Percentiles rank a stretch among this genome's conserved stretches.
These are phyloP conservation scores for Podila minutissima DNA, from an alignment of 192 early-diverging fungal genomes.

Conservation along the genomic window DNA sequence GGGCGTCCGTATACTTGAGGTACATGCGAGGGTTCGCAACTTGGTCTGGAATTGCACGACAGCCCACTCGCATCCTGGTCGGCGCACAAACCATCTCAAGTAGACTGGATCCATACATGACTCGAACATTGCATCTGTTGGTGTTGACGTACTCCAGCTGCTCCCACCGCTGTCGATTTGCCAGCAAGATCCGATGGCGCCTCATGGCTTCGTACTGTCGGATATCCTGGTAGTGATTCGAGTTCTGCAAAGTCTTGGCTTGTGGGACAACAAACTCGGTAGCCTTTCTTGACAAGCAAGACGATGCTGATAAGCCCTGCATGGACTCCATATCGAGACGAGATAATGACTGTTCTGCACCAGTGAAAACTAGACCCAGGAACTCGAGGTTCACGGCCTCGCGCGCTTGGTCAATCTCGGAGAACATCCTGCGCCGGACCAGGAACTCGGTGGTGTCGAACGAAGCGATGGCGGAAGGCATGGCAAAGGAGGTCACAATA, in stretches of 20 bases:
- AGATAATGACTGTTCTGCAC: slow-evolving; percentile 29
- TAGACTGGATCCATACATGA: slow-evolving; percentile 56
- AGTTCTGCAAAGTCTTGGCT: slow-evolving; percentile 21
- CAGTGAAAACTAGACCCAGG: slow-evolving; percentile 53
- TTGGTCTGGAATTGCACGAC: slow-evolving; percentile 23
- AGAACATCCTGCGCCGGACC: slow-evolving; percentile 45
- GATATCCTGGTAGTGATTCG: slow-evolving; percentile 54
- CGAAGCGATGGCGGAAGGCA: slow-evolving; percentile 48
- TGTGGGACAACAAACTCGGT: slow-evolving; percentile 17
- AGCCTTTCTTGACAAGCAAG: slow-evolving; percentile 25
- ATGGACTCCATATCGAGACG: slow-evolving; percentile 28
- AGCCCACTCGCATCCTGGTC: slow-evolving; percentile 16
- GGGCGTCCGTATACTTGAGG: slow-evolving; percentile 37
- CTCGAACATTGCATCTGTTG: slow-evolving; percentile 43
- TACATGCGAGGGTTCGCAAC: slow-evolving; percentile 43
- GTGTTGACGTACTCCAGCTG: slow-evolving; percentile 56
- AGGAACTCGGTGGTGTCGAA: slow-evolving; percentile 50
- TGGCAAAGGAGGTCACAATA: slow-evolving; percentile 69
- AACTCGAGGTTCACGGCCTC: slow-evolving; percentile 50
- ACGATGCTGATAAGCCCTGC: slow-evolving; percentile 26
- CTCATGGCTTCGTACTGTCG: slow-evolving; percentile 49
- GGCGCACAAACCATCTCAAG: slow-evolving; percentile 39
- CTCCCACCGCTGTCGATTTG: slow-evolving; percentile 49
- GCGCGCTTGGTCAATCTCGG: slow-evolving; percentile 35
- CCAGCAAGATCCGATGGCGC: slow-evolving; percentile 32